Evolutionary conservation across 768 basidiomycete species (phyloP), one percentile per base, ranked within the genome.

Genomic region (Tricholoma bakamatsutake): DNA sequence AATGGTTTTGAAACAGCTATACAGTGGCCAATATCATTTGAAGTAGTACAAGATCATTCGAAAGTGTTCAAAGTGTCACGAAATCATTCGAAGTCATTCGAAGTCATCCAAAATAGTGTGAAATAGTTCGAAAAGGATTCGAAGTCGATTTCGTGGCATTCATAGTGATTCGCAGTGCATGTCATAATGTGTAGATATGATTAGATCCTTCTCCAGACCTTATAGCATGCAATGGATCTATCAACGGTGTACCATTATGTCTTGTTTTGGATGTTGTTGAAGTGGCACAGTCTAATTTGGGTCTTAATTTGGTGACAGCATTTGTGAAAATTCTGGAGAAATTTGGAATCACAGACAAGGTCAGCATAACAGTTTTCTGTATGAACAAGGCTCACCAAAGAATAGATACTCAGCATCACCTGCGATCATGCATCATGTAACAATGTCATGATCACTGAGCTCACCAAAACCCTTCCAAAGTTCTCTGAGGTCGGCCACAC

Each of bases 231-330:
- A n/a, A n/a, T n/a, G n/a, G n/a, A n/a, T n/a, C n/a, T n/a, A n/a
- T n/a, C n/a, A 21, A 56, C 5, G n/a, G 58, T 2, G 4, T 18
- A 12, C 17, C 50, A 18, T 11, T 52, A 4, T 35, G n/a, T 3
- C 21, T 50, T 33, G 21, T 60, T n/a, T 50, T 57, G 9, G 59
- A 60, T 34, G 37, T 49, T 27, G 28, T 57, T 18, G 56, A 60
- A 45, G 59, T 57, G 11, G 33, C 56, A 8, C 24, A 27, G 39
- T 58, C 57, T 5, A 56, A 60, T 27, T 47, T 52, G 2, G 57
- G 59, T 3, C 8, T 1, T 5, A 50, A 42, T n/a, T 40, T 60
- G 24, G 59, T 48, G 3, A 17, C 17, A 10, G 18, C n/a, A 4
- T 60, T 60, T 43, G 21, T 6, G 13, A 54, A 60, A n/a, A 39